Evolutionary conservation across 2,329 filamentous ascomycete genomes (phyloP).

Genomic region (Allantophomopsis lycopodina): DNA sequence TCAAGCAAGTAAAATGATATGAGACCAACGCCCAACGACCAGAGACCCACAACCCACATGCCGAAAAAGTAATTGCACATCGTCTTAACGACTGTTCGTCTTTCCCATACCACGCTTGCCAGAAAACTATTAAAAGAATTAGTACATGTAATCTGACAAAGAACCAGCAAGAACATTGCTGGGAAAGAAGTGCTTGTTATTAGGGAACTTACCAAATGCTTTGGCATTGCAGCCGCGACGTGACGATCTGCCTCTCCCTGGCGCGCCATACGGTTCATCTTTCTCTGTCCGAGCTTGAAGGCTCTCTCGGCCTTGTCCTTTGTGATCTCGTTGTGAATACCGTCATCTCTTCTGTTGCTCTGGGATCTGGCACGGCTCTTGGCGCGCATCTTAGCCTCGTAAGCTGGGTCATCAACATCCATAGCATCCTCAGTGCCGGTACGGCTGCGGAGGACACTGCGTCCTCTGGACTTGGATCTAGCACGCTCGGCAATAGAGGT

Average conservation of each 20-base stretch:
- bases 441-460: slow-evolving; percentile 50
- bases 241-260: slow-evolving; percentile 96
- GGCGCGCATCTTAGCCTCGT: slow-evolving; percentile 48
- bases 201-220: slow-evolving; percentile 68
- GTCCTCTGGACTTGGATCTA: slow-evolving; percentile 56
- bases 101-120: slow-evolving; percentile 94
- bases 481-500: slow-evolving; percentile 61
- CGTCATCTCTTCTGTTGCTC: slow-evolving; percentile 62
- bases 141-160: slow-evolving; percentile 12
- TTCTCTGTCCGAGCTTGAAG: slow-evolving; percentile 85
- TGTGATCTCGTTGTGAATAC: slow-evolving; percentile 53
- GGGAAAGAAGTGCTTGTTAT: slow-evolving; percentile 1
- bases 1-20: no score
- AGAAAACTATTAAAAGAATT: slow-evolving; percentile 42
- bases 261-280: slow-evolving; percentile 96
- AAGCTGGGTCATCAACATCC: slow-evolving; percentile 51
- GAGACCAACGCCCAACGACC: no score
- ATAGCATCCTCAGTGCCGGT: slow-evolving; percentile 56
- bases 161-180: slow-evolving; percentile 1
- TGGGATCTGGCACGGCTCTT: slow-evolving; percentile 58
- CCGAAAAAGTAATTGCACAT: no score
- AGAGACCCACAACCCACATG: no score
- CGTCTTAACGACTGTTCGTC: slow-evolving; percentile 52
- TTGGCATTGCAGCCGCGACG: slow-evolving; percentile 64
- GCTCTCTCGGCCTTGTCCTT: slow-evolving; percentile 74